Conservation (phyloP, 192 early-diverging fungal species). For the Podochytrium sp. region DNA sequence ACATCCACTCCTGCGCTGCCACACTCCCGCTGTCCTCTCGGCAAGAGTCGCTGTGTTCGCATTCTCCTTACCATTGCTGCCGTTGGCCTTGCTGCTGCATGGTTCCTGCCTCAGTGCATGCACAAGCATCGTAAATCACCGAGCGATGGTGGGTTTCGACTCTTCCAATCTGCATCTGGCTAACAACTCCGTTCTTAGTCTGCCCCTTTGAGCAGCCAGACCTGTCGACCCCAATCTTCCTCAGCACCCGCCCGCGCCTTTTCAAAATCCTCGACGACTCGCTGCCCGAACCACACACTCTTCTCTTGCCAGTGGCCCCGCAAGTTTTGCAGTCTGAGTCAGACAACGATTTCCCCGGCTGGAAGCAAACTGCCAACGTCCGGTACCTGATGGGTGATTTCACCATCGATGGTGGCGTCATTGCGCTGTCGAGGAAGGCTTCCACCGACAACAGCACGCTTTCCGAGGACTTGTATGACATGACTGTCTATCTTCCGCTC, state of each 20-base stretch:
- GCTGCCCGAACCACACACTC: background rate
- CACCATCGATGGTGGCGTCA: constrained; percentile 34
- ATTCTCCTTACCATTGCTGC: background rate
- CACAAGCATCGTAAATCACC: background rate
- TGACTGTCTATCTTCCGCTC: constrained; percentile 38
- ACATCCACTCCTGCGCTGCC: no score
- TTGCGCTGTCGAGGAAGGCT: constrained; percentile 27
- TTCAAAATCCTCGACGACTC: constrained; percentile 2
- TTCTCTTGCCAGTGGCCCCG: constrained; percentile 41
- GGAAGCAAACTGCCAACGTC: constrained; percentile 42
- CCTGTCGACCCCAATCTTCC: constrained; percentile 2
- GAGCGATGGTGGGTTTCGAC: background rate
- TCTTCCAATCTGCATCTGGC: background rate
- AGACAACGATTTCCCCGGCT: constrained; percentile 44
- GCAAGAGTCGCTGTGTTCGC: constrained; percentile 1
- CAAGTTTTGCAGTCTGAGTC: constrained; percentile 33
- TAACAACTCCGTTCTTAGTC: background rate
- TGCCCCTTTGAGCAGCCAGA: constrained; percentile 21
- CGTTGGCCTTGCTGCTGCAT: background rate
- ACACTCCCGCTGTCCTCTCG: no score
- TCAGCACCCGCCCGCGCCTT: constrained; percentile 16
- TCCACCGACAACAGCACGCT: background rate
- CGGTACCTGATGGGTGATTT: constrained; percentile 40
- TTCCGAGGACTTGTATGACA: constrained; percentile 7
- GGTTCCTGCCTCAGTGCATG: background rate